Evolutionary conservation across 257 asterid genomes (phyloP), one percentile per base, ranked within the genome.

Genomic region (Fraxinus quadrangulata): DNA sequence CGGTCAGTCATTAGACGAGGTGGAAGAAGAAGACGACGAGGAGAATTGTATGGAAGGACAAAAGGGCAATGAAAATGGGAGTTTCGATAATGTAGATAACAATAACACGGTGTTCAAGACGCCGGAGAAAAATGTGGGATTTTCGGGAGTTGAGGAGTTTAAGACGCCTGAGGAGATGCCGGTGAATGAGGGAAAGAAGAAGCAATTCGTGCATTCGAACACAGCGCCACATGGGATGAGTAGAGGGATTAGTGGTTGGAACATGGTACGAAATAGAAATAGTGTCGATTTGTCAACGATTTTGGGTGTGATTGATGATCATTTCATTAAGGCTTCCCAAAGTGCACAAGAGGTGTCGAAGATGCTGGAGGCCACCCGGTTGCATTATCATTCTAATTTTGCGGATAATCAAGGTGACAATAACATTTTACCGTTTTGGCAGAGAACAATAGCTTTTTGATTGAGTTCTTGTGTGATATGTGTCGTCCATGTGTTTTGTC

Each of bases 351-450:
- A 87, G 88, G 99, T 95, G 49, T 95, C 98, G 0, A 91, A 87
- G 91, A 90, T 89, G 97, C 91, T 95, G 30, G 99, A 95, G 89
- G 99, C 98, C 54, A 93, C 98, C 1, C 86, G 90, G 82, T 78
- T 95, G 92, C 99, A 95, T 86, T 95, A 93, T 80, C 99, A 95
- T 86, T 91, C 99, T 0, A 95, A 93, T 80, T 95, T 95, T 67
- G 97, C 99, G 0, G 98, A 95, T 87, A 90, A 92, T 90, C 90
- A 92, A 91, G 99, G 99, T 93, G 85, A 88, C 67, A 56, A 34
- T 77, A 45, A 72, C 34, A 33, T 34, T 70, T 73, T 39, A 28
- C 34, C 12, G 17, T 6, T 34, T 54, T 54, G 26, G 65, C 26
- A 54, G 65, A 31, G 28, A 51, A 13, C 2, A 34, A n/a, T 31